A percentile compares a stretch with the other conserved stretches of the same genome.
phyloP scores from a whole-genome alignment of 2,329 filamentous ascomycete genomes.

The Venturia effusa region DNA sequence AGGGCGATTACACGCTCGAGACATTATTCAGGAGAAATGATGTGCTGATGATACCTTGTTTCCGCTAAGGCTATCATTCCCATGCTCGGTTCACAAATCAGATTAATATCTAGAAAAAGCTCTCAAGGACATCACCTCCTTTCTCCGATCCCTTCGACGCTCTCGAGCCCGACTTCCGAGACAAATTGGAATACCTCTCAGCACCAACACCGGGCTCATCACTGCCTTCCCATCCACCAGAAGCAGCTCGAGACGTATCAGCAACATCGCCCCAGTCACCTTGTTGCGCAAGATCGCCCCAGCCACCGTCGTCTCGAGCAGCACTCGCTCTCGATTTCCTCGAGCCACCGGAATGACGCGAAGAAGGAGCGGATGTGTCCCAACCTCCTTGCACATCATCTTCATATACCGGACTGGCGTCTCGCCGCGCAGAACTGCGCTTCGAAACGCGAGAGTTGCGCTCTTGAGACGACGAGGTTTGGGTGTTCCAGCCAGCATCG shows the following conservation, averaged over 20 bases:
- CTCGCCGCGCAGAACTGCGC: neutral
- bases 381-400: neutral
- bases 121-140: neutral
- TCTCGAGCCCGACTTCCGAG: neutral
- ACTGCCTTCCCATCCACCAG: neutral
- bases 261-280: neutral
- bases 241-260: neutral
- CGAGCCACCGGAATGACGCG: neutral
- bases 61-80: too few relatives aligned
- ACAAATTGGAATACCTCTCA: neutral
- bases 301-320: neutral
- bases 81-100: too few relatives aligned
- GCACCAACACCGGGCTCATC: neutral
- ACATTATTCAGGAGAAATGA: too few relatives aligned
- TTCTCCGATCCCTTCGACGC: neutral
- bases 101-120: neutral
- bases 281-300: neutral
- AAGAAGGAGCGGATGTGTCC: neutral
- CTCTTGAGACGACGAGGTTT: neutral
- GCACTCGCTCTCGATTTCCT: neutral
- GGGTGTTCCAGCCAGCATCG: neutral
- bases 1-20: too few relatives aligned
- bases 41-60: too few relatives aligned
- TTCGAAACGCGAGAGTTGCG: neutral
- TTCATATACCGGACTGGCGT: neutral